Percentiles rank a stretch among this genome's conserved stretches.
Evolutionary conservation across 2,329 filamentous ascomycete species (phyloP).

Genomic region (Tolypocladium guangdongense): DNA sequence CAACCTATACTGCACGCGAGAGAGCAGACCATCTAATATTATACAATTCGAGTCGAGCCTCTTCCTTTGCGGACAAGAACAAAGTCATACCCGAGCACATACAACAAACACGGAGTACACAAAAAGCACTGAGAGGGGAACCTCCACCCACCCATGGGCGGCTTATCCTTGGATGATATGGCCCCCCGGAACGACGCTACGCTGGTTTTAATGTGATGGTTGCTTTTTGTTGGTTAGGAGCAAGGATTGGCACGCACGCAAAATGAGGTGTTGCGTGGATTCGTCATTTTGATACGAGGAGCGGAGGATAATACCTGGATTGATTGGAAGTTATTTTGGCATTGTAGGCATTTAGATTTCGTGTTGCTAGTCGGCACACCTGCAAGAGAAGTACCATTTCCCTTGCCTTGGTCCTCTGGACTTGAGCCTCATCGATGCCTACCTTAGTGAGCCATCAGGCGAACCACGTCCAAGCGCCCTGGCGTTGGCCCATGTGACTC

Average conservation of each 20-base stretch:
- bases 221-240: not conserved
- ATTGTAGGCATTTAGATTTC: not conserved
- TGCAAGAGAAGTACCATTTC: not conserved
- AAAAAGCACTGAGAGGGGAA: not conserved
- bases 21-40: slow-evolving; percentile 19
- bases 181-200: not conserved
- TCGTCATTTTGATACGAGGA: not conserved
- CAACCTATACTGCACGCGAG: slow-evolving; percentile 6
- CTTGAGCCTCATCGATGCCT: not conserved
- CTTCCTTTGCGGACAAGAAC: not conserved
- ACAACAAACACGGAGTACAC: not conserved
- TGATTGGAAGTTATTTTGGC: not conserved
- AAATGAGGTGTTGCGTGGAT: not conserved
- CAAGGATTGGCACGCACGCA: not conserved
- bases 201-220: not conserved
- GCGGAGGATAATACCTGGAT: not conserved
- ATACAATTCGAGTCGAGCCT: slow-evolving; percentile 18
- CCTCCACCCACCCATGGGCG: not conserved
- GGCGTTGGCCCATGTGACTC: not conserved
- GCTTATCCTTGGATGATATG: not conserved
- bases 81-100: not conserved
- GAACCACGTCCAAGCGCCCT: not conserved
- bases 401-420: not conserved
- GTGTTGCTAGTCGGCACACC: not conserved
- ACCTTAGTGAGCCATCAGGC: not conserved